Percentiles rank a stretch among this genome's conserved stretches.
These are phyloP conservation scores for Candida morakotiae DNA, from an alignment of 805 yeast species.

Conservation along the genomic window DNA sequence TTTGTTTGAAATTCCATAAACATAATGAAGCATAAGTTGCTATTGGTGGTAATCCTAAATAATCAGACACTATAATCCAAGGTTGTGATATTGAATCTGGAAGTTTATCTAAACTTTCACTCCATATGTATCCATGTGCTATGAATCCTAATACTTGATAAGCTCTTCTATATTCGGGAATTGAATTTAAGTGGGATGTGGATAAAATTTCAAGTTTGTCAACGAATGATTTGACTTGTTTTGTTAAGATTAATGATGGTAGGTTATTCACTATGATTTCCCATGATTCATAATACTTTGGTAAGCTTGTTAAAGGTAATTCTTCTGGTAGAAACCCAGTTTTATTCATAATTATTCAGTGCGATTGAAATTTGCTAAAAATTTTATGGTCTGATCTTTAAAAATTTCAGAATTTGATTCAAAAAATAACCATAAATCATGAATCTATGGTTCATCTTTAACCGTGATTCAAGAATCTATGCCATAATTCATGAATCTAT, in stretches of 20 bases:
- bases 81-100: slow-evolving; percentile 74
- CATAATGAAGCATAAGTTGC: slow-evolving; percentile 86
- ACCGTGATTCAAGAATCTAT: no score
- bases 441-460: no score
- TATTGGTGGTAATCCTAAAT: slow-evolving; percentile 74
- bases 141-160: slow-evolving; percentile 75
- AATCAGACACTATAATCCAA: slow-evolving; percentile 51
- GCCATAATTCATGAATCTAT: no score
- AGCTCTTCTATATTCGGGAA: slow-evolving; percentile 69
- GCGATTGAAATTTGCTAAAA: slow-evolving; percentile 62
- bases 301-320: slow-evolving; percentile 57
- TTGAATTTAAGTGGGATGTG: slow-evolving; percentile 40
- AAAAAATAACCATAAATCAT: no score
- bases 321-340: slow-evolving; percentile 79
- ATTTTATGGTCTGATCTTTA: slow-evolving; percentile 54
- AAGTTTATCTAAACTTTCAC: slow-evolving; percentile 54
- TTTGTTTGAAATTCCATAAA: slow-evolving; percentile 79
- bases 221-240: slow-evolving; percentile 56
- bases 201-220: slow-evolving; percentile 59
- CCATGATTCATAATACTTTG: slow-evolving; percentile 73
- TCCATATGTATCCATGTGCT: slow-evolving; percentile 91
- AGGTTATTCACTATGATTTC: slow-evolving; percentile 61
- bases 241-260: slow-evolving; percentile 70
- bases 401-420: no score
- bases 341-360: slow-evolving; percentile 59